Evolutionary conservation across 73 alveolate genomes (phyloP).

Genomic region (Paramecium caudatum): DNA sequence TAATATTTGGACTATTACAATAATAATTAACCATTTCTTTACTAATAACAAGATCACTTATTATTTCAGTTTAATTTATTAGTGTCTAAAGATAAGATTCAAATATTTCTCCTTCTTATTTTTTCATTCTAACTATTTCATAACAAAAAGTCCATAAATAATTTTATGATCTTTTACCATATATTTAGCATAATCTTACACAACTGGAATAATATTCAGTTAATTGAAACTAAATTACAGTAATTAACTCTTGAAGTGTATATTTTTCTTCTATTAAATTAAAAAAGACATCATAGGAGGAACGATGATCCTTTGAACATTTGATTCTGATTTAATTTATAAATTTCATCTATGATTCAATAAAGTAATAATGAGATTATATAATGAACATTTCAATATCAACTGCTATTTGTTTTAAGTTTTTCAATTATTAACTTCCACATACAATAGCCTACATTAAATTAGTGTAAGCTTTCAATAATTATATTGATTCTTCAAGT

Average conservation of each 20-base stretch:
- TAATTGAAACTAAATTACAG: not conserved
- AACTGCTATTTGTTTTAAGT: not conserved
- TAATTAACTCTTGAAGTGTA: not conserved
- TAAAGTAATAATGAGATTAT: not conserved
- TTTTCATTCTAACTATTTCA: slow-evolving; percentile 52
- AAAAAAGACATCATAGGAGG: not conserved
- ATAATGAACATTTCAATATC: slow-evolving; percentile 5
- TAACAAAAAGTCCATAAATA: slow-evolving; percentile 45
- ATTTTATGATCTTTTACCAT: not conserved
- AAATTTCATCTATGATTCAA: slow-evolving; percentile 42
- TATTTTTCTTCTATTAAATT: not conserved
- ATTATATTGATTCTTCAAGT: slow-evolving; percentile 5
- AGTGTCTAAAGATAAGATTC: slow-evolving; percentile 20
- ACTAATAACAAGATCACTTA: slow-evolving; percentile 3
- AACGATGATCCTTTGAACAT: not conserved
- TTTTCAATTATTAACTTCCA: slow-evolving; percentile 6
- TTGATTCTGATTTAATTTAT: not conserved
- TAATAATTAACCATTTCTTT: slow-evolving; percentile 56
- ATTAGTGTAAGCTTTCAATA: slow-evolving; percentile 31
- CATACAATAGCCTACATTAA: not conserved
- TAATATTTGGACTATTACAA: slow-evolving; percentile 29
- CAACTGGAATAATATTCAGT: not conserved
- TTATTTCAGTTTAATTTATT: slow-evolving; percentile 23
- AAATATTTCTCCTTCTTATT: slow-evolving; percentile 18
- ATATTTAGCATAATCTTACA: not conserved